Base-by-base conservation (phyloP, 306 rosid species). In the Sphenostylis stenocarpa region DNA sequence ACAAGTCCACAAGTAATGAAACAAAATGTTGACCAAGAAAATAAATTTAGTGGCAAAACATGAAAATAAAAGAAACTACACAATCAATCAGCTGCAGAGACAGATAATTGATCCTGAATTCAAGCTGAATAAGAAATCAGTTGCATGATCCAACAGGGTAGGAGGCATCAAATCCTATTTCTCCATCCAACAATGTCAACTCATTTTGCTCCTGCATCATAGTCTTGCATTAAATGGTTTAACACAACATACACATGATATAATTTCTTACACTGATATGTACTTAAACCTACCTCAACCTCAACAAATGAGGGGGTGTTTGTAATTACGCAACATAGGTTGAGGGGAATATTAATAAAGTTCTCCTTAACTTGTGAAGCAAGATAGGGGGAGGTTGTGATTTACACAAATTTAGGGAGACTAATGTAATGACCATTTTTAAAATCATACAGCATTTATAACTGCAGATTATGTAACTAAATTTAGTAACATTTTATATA, bases 121-220 rank as follows among this genome's bases (percentile, higher is more conserved):
- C 79, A 31, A 43, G 36, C 13, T 41, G 73, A 86, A 83, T 49
- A n/a, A 75, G 38, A 73, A 86, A 74, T 89, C 90, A 89, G 66
- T 78, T 83, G 47, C 90, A 89, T 38, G 93, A 88, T 78, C 97
- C 92, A 38, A 90, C 84, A 14, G 91, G 84, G 85, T 73, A 84
- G 20, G 80, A 84, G 24, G 80, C 80, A 77, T 88, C 92, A 28
- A 77, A 86, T 70, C 90, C 90, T 52, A 85, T 61, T 51, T 87
- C 94, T 82, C 86, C 89, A 72, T 88, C 91, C 85, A 83, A 71
- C 69, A 86, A 21, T 21, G 72, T 16, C 72, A 77, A 52, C 48
- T 90, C 91, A 39, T 76, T 86, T 43, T 86, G 94, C n/a, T 84
- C 98, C 96, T 93, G 94, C 79, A 76, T 60, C 77, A 56, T 8